Evolutionary conservation across 2,329 filamentous ascomycete genomes (phyloP).

Genomic region (Verticillium tricorpus): DNA sequence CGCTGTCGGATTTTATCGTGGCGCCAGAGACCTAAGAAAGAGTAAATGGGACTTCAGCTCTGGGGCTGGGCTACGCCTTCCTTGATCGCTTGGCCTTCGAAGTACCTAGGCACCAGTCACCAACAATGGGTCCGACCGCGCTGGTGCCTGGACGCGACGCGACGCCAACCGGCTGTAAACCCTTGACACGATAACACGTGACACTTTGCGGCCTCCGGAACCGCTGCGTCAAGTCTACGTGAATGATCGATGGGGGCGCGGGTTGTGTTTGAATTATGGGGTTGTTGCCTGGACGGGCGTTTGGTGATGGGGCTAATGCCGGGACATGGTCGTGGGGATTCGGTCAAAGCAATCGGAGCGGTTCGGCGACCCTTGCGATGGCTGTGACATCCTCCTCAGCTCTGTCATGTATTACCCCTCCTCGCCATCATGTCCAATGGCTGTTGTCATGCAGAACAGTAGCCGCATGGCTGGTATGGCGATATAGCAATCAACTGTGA

Average conservation of each 20-base stretch:
- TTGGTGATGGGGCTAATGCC: too few relatives aligned
- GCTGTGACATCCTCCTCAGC: too few relatives aligned
- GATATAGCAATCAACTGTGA: too few relatives aligned
- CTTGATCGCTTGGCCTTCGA: not conserved
- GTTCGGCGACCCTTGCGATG: too few relatives aligned
- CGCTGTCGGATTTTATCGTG: not conserved
- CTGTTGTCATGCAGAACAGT: too few relatives aligned
- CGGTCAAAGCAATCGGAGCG: too few relatives aligned
- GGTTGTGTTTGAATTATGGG: not conserved
- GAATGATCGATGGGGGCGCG: not conserved
- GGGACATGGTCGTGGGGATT: too few relatives aligned
- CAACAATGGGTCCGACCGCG: not conserved
- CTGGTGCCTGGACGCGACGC: not conserved
- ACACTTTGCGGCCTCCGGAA: not conserved
- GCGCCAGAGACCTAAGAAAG: not conserved
- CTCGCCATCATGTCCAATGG: too few relatives aligned
- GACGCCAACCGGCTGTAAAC: not conserved
- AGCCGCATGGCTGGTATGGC: too few relatives aligned
- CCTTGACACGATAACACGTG: not conserved
- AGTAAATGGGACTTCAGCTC: not conserved
- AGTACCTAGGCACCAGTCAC: not conserved
- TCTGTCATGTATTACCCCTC: too few relatives aligned
- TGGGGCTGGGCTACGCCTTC: not conserved
- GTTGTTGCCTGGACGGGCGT: too few relatives aligned
- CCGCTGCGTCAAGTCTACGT: too few relatives aligned